Percentiles rank a stretch among this genome's conserved stretches.
phyloP scores from a whole-genome alignment of 1,284 basidiomycete species.

The Cryptococcus depauperatus region DNA sequence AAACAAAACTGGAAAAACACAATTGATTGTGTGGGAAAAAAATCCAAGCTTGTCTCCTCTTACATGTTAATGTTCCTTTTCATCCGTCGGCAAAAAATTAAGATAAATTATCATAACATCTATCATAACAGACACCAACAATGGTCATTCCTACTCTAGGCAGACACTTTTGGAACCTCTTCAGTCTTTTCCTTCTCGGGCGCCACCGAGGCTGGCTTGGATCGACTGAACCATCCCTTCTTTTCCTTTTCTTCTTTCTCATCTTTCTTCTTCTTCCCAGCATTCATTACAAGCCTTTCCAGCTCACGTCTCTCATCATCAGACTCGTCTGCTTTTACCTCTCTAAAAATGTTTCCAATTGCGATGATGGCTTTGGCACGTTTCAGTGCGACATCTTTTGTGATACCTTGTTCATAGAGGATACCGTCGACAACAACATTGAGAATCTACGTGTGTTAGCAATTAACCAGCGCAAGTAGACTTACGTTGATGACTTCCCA shows the following conservation, averaged over 20 bases:
- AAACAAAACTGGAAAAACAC: neutral
- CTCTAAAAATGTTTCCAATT: slow-evolving; percentile 79
- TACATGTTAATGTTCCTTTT: no score
- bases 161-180: slow-evolving; percentile 5
- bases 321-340: slow-evolving; percentile 70
- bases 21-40: no score
- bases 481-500: slow-evolving; percentile 79
- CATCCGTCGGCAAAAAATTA: no score
- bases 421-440: slow-evolving; percentile 68
- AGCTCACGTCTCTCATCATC: slow-evolving; percentile 87
- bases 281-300: slow-evolving; percentile 52
- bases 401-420: slow-evolving; percentile 62
- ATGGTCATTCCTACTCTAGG: neutral
- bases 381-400: slow-evolving; percentile 62
- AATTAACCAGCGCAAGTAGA: neutral
- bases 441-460: slow-evolving; percentile 29
- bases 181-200: slow-evolving; percentile 4
- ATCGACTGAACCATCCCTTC: slow-evolving; percentile 15
- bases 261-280: slow-evolving; percentile 45
- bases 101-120: no score
- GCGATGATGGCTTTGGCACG: slow-evolving; percentile 80
- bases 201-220: slow-evolving; percentile 1
- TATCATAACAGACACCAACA: no score
- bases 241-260: slow-evolving; percentile 24
- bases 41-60: no score